Evolutionary conservation across 2,329 filamentous ascomycete genomes (phyloP).

Genomic region (Tolypocladium inflatum): DNA sequence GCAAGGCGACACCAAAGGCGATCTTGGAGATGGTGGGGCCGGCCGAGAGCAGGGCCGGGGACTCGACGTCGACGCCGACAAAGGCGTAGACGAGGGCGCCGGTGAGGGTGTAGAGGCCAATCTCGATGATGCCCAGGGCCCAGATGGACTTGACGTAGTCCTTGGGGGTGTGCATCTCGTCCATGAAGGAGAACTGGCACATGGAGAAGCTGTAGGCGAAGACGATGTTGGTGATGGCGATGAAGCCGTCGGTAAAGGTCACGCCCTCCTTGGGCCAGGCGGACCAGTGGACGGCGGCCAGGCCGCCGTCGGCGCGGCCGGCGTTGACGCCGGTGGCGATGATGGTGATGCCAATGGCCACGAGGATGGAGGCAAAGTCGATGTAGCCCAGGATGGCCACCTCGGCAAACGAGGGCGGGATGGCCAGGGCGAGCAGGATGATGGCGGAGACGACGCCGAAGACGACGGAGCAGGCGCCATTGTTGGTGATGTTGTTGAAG

Average conservation of each 20-base stretch:
- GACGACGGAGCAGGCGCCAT: constrained; percentile 37
- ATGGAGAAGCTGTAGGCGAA: constrained; percentile 55
- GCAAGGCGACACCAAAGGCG: constrained; percentile 60
- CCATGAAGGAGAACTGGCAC: constrained; percentile 44
- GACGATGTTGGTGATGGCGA: constrained; percentile 58
- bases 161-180: constrained; percentile 39
- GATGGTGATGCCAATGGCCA: constrained; percentile 58
- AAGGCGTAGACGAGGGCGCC: constrained; percentile 62
- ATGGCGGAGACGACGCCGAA: constrained; percentile 37
- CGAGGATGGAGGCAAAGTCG: constrained; percentile 52
- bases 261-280: constrained; percentile 35
- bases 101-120: constrained; percentile 56
- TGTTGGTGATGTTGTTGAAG: constrained; percentile 53
- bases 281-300: constrained; percentile 28
- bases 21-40: constrained; percentile 50
- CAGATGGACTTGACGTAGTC: constrained; percentile 47
- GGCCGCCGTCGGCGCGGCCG: constrained; percentile 17
- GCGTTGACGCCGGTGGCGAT: constrained; percentile 48
- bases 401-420: constrained; percentile 39
- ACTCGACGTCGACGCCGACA: constrained; percentile 51
- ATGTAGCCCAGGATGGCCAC: constrained; percentile 40
- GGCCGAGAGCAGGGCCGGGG: constrained; percentile 60
- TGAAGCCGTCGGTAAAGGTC: constrained; percentile 45
- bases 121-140: constrained; percentile 52
- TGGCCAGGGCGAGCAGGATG: constrained; percentile 33